Evolutionary conservation across 805 yeast species (phyloP), one percentile per base, ranked within the genome.

Genomic region (Wickerhamiella siamensis): DNA sequence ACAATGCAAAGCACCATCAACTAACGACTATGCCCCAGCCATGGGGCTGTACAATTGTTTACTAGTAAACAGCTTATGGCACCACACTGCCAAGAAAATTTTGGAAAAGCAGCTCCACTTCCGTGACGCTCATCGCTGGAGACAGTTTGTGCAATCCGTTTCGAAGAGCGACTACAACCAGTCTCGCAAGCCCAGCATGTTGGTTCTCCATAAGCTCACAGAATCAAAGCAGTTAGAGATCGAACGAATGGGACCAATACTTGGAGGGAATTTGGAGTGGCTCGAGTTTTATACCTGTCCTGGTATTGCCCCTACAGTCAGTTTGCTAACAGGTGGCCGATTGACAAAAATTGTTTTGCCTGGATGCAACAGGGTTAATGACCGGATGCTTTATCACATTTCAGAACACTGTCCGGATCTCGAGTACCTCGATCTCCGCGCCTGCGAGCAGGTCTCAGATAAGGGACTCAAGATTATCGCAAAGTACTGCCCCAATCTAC

Each of bases 271-370:
- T 34, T 56, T 84, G 35, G 66, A 69, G 49, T 75, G 81, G 80
- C 63, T 86, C 24, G 94, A 86, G 57, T 67, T 84, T 51, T 83
- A 80, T 60, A 79, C 87, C 53, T 84, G 95, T 55, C 88, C 95
- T 5, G 68, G 67, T 36, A 55, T 82, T 24, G 52, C 69, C 5
- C 94, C 94, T 3, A 62, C 75, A 0, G 47, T 61, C 5, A 45
- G 56, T 2, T 64, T 78, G 55, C 62, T 77, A 36, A 47, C 63
- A 2, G 67, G 69, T 4, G 51, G 64, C 5, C 51, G 53, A 14
- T 54, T 78, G 38, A 60, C 62, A 33, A 62, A 57, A 34, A 53
- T 80, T 31, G 69, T 75, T 1, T 61, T 87, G 4, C 87, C 95
- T 0, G 95, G 95, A 2, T 72, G 74, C 43, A 72, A 69, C 47